Percentiles rank a stretch among this genome's conserved stretches.
Conservation (phyloP, 768 basidiomycete genomes). For the Leccinum obscurum region DNA sequence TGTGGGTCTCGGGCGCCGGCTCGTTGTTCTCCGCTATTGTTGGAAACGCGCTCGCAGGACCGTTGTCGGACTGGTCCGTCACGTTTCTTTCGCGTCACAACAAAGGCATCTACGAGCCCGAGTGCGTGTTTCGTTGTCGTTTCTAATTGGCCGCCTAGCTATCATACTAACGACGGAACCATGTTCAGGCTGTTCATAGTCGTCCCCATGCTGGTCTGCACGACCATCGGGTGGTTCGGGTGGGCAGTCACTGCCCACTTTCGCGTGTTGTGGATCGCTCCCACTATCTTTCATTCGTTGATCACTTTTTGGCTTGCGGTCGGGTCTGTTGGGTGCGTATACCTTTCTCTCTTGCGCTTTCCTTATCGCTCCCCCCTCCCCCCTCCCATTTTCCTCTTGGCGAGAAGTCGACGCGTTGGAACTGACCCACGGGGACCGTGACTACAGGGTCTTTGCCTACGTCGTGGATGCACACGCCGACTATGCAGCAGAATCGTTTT, state of each 20-base stretch:
- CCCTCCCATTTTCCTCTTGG: not conserved
- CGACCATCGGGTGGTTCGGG: not conserved
- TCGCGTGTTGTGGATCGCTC: not conserved
- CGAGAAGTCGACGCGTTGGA: not conserved
- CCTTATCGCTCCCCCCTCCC: not conserved
- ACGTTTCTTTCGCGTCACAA: not conserved
- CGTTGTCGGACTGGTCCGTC: not conserved
- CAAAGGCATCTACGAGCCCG: not conserved
- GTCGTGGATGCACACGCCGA: not conserved
- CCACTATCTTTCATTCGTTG: not conserved
- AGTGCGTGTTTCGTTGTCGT: not conserved
- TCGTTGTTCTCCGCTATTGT: not conserved
- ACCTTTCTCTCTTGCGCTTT: not conserved
- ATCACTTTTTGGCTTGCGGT: not conserved
- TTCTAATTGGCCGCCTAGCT: not conserved
- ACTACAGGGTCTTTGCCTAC: not conserved
- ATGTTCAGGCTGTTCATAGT: not conserved
- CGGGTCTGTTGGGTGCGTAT: not conserved
- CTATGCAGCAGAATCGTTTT: not conserved
- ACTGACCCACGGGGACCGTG: not conserved
- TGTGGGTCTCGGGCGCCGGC: not conserved
- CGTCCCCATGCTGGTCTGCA: not conserved
- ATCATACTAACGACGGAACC: not conserved
- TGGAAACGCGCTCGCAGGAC: not conserved
- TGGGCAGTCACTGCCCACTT: not conserved